phyloP scores from a whole-genome alignment of 306 rosid genomes.

The Dalbergia oliveri region DNA sequence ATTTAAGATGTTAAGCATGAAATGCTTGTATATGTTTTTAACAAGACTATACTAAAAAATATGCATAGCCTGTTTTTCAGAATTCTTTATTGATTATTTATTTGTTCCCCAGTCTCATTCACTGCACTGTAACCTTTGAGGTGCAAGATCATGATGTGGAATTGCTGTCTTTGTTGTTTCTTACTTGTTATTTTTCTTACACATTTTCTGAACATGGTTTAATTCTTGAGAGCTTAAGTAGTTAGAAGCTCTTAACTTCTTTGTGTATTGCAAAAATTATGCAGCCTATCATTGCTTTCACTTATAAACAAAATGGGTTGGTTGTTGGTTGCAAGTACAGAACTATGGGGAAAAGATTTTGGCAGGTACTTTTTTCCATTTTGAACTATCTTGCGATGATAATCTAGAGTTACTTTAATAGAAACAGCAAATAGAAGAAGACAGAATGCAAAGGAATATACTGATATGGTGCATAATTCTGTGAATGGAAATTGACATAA shows the following conservation, averaged over 20 bases:
- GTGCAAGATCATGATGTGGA: constrained; percentile 2
- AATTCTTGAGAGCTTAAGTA: constrained; percentile 19
- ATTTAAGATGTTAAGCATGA: too few relatives aligned
- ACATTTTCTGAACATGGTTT: neutral
- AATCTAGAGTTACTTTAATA: neutral
- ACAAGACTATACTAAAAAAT: too few relatives aligned
- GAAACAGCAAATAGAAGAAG: too few relatives aligned
- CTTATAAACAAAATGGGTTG: constrained; percentile 74
- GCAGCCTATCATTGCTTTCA: constrained; percentile 83
- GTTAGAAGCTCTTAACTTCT: constrained; percentile 42
- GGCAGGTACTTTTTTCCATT: constrained; percentile 73
- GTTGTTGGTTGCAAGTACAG: constrained; percentile 92
- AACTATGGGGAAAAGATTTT: constrained; percentile 71
- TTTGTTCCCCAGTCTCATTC: too few relatives aligned
- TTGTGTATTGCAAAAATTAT: constrained; percentile 25
- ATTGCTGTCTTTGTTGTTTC: neutral
- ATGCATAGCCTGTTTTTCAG: too few relatives aligned
- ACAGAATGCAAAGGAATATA: too few relatives aligned
- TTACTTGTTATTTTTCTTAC: too few relatives aligned
- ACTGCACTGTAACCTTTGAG: neutral
- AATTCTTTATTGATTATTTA: too few relatives aligned
- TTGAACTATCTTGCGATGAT: constrained; percentile 33
- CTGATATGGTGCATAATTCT: too few relatives aligned
- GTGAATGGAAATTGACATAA: too few relatives aligned
- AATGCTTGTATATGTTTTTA: neutral